Evolutionary conservation across 192 early-diverging fungal genomes (phyloP).

Genomic region (Chytriomyces confervae): DNA sequence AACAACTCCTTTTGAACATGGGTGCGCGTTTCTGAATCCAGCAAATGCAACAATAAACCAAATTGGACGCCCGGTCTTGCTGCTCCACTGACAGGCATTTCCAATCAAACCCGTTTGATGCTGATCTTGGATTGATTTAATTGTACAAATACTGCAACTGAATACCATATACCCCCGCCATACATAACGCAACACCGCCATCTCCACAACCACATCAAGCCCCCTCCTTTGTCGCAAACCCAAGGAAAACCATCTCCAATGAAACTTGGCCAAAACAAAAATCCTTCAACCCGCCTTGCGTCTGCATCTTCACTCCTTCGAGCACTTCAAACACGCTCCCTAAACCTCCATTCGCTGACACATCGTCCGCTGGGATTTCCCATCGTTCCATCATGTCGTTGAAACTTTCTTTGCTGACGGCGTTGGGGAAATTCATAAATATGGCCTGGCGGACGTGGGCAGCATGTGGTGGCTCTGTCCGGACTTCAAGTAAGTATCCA

Average conservation of each 20-base stretch:
- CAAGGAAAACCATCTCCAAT: conserved; percentile 68
- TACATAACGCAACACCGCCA: too few relatives aligned
- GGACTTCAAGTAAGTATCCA: conserved; percentile 26
- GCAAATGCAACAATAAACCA: too few relatives aligned
- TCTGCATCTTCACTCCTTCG: conserved; percentile 36
- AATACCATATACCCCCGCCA: too few relatives aligned
- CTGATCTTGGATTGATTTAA: too few relatives aligned
- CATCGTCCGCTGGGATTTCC: conserved; percentile 29
- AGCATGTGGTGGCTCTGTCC: background rate
- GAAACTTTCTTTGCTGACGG: conserved; percentile 27
- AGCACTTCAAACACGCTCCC: conserved; percentile 57
- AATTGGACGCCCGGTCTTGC: too few relatives aligned
- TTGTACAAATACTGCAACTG: too few relatives aligned
- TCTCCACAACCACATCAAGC: too few relatives aligned
- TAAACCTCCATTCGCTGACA: conserved; percentile 23
- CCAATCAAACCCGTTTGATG: too few relatives aligned
- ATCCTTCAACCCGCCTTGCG: conserved; percentile 48
- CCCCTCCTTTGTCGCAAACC: conserved; percentile 58
- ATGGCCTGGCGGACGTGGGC: background rate
- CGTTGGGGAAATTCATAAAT: conserved; percentile 29
- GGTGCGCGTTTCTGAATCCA: too few relatives aligned
- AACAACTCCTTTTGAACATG: too few relatives aligned
- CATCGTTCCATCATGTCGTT: conserved; percentile 14
- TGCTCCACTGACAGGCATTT: too few relatives aligned
- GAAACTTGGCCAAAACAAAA: conserved; percentile 67